Evolutionary conservation across 257 asterid genomes (phyloP).

Genomic region (Paraleonurus japonicus): DNA sequence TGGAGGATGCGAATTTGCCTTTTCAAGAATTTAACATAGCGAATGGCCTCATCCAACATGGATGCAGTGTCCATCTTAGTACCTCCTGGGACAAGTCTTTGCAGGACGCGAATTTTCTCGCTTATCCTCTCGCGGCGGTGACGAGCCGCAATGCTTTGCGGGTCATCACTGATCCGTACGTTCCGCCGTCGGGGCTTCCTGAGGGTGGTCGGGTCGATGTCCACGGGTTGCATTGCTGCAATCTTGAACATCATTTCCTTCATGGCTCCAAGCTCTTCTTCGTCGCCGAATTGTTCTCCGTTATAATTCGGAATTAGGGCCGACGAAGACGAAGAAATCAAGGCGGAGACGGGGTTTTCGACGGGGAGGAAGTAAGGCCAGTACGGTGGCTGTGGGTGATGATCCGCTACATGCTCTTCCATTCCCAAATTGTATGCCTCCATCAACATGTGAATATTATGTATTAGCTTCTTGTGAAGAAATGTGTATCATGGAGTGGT

Average conservation of each 20-base stretch:
- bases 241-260: slow-evolving; percentile 93
- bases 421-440: slow-evolving; percentile 33
- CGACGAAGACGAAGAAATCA: slow-evolving; percentile 14
- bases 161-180: slow-evolving; percentile 87
- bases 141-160: slow-evolving; percentile 90
- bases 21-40: slow-evolving; percentile 82
- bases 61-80: slow-evolving; percentile 89
- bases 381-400: slow-evolving; percentile 13
- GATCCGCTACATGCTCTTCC: slow-evolving; percentile 6
- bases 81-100: slow-evolving; percentile 87
- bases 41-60: slow-evolving; percentile 85
- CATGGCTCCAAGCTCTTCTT: slow-evolving; percentile 78
- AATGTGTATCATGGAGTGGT: background rate
- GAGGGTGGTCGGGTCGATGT: slow-evolving; percentile 74
- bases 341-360: slow-evolving; percentile 17
- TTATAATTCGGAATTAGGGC: slow-evolving; percentile 1
- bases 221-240: slow-evolving; percentile 94
- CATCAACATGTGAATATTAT: slow-evolving; percentile 45
- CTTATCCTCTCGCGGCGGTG: slow-evolving; percentile 87
- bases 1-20: slow-evolving; percentile 61
- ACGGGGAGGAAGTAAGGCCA: slow-evolving; percentile 41
- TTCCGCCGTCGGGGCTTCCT: slow-evolving; percentile 65
- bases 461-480: background rate
- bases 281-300: too few relatives aligned
- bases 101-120: slow-evolving; percentile 71